Evolutionary conservation across 1,284 basidiomycete genomes (phyloP), one percentile per base, ranked within the genome.

Genomic region (Cutaneotrichosporon arboriforme): DNA sequence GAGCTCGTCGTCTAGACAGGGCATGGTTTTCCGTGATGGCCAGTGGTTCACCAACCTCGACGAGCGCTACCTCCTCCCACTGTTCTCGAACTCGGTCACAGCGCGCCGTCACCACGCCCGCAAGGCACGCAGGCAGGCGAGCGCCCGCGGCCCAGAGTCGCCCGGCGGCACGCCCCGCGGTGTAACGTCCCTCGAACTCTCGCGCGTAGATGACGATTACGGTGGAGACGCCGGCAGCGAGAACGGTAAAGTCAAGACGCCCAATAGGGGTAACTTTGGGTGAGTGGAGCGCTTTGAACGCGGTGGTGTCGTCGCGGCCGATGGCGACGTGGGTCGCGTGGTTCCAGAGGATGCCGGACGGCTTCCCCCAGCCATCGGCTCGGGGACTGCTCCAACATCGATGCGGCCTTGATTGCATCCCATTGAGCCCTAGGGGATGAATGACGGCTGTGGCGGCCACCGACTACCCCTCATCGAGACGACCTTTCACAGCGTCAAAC

Each of bases 31-130:
- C 75, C 70, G 78, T 17, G 80, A 82, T 57, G 81, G 81, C 7
- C 89, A 92, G 73, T 97, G 94, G 93, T 98, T 98, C 83, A 92
- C 92, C 62, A 81, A 86, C 31, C 78, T 98, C 42, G 94, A 98
- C 74, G 91, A 98, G 74, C 82, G 91, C 55, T 98, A 97, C 72
- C 79, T 98, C 15, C 75, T 97, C 3, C 96, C 94, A 14, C 78
- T 97, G 38, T 98, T 98, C 77, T 91, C 88, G 53, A 97, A 97
- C 71, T 87, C 87, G 9, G 92, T 90, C 0, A 90, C 90, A 13
- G 89, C 87, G 55, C 80, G 90, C 59, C 85, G 87, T 51, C 90
- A 90, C 79, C 85, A 91, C 61, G 88, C 88, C 1, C 83, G 86
- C 38, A 81, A 83, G 54, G 85, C 84, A 3, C 78, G 83, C 31